phyloP scores from a whole-genome alignment of 441 rosid species.

The Manihot esculenta region DNA sequence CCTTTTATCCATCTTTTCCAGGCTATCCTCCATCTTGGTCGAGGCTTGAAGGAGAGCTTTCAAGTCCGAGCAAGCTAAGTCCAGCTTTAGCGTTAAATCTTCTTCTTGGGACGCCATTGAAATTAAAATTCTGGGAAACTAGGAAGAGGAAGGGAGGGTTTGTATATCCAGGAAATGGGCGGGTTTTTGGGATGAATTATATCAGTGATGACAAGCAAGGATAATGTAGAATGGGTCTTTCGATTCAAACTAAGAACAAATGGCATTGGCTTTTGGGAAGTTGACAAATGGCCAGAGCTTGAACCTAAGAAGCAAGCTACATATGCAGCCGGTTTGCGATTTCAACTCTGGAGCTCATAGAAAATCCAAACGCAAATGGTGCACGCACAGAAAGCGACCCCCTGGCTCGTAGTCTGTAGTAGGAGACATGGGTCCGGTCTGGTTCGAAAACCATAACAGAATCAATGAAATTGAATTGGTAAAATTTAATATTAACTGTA shows the following conservation, averaged over 20 bases:
- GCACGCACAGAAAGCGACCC: not conserved
- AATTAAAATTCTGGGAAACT: not conserved
- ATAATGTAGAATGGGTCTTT: conserved; percentile 21
- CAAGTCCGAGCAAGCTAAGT: conserved; percentile 42
- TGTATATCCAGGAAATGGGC: not conserved
- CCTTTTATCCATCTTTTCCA: conserved; percentile 40
- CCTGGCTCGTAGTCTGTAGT: no score
- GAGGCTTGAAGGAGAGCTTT: conserved; percentile 41
- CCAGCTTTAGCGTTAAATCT: conserved; percentile 36
- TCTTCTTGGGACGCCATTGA: conserved; percentile 33
- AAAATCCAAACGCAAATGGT: not conserved
- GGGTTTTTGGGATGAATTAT: not conserved
- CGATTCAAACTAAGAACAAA: conserved; percentile 41
- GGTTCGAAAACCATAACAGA: no score
- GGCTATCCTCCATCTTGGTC: conserved; percentile 28
- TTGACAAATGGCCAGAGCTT: conserved; percentile 27
- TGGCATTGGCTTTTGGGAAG: conserved; percentile 28
- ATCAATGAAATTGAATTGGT: no score
- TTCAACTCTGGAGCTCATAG: not conserved
- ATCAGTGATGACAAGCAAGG: conserved; percentile 16
- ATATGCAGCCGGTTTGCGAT: conserved; percentile 14
- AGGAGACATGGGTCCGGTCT: no score
- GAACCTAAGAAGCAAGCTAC: conserved; percentile 3
- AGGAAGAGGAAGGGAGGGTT: not conserved
- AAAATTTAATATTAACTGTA: no score